Base-by-base conservation (phyloP, 805 yeast genomes). In the Spathaspora hagerdaliae region DNA sequence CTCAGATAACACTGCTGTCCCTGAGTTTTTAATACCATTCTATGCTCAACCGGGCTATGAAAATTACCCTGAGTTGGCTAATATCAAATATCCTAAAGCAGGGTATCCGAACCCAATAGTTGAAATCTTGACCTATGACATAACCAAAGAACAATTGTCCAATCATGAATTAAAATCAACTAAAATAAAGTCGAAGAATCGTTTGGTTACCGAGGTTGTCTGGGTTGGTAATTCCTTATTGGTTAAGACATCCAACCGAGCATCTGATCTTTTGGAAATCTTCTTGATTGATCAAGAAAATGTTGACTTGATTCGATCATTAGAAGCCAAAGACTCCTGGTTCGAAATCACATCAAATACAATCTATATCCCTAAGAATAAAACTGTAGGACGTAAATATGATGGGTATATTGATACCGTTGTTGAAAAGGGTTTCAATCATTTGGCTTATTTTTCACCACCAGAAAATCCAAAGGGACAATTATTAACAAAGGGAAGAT, bases 391-490 rank as follows among this genome's bases (percentile, higher is more conserved):
- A 10, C 55, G 72, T 32, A 51, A 63, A 19, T 64, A 71, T 39
- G 73, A 71, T 47, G 92, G 92, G 0, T 94, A 94, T 63, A 78
- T 94, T 47, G 99, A 94, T 61, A 76, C 91, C 1, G 73, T 81
- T 11, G 80, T 76, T 13, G 73, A 70, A 31, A 69, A 79, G 49
- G 83, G 85, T 0, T 83, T 63, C 59, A 79, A 77, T 49, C 99
- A 94, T 63, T 70, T 94, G 51, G 98, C 90, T 0, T 91, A 85
- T 63, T 94, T 81, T 60, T 71, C 87, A 2, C 94, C 96, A 5
- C 80, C 89, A 2, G 57, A 64, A 5, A 58, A 75, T 31, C 54
- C 65, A 0, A 56, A 61, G 3, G 81, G 81, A 1, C 71, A 75
- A 26, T 61, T 83, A 5, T 60, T 85, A 19, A 74, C 96, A 6